A percentile compares a stretch with the other conserved stretches of the same genome.
phyloP scores from a whole-genome alignment of 148 eudicot genomes.

The Chenopodium berlandieri region DNA sequence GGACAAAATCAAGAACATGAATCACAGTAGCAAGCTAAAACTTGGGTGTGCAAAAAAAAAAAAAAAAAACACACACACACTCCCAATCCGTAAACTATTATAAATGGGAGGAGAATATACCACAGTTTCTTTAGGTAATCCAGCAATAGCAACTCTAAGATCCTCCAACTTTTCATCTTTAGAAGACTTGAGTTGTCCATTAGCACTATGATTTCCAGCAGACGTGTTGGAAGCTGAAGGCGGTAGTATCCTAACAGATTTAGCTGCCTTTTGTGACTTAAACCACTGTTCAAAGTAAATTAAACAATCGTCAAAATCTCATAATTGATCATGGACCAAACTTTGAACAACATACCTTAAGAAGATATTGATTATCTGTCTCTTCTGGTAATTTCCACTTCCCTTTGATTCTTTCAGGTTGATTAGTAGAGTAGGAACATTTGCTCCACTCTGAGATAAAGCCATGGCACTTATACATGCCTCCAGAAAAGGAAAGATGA shows the following conservation, averaged over 20 bases:
- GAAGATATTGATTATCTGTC: constrained; percentile 67
- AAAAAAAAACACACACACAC: background rate
- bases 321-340: constrained; percentile 1
- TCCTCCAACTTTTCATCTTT: constrained; percentile 64
- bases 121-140: constrained; percentile 53
- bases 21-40: background rate
- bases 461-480: constrained; percentile 77
- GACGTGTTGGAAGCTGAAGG: constrained; percentile 43
- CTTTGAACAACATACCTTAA: constrained; percentile 52
- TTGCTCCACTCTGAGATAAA: constrained; percentile 90
- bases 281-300: constrained; percentile 61
- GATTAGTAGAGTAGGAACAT: constrained; percentile 71
- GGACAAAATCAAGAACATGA: constrained; percentile 4
- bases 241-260: constrained; percentile 66
- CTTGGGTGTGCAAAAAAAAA: background rate
- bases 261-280: constrained; percentile 65
- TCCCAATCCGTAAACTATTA: background rate
- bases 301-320: constrained; percentile 18
- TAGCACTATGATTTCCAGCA: constrained; percentile 48
- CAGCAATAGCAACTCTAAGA: constrained; percentile 64
- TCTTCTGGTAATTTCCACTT: constrained; percentile 89
- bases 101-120: constrained; percentile 37
- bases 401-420: constrained; percentile 74
- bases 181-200: constrained; percentile 39
- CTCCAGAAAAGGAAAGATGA: constrained; percentile 61